phyloP scores from a whole-genome alignment of 2,329 filamentous ascomycete genomes.

The Arthrocladium fulminans region DNA sequence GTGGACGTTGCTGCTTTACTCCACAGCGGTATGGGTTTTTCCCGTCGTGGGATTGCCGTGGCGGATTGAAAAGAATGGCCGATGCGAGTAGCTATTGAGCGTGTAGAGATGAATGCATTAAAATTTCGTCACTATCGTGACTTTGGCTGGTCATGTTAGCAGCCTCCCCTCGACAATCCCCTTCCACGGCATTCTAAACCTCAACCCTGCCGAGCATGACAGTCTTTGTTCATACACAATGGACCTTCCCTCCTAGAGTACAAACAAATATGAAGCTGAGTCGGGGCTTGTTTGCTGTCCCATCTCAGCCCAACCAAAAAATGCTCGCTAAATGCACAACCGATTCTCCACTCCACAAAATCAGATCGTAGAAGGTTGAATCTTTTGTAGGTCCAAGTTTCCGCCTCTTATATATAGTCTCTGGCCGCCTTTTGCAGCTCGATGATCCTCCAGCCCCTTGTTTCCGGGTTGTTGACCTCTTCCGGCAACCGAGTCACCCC shows the following conservation, averaged over 20 bases:
- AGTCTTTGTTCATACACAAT: conserved; percentile 5
- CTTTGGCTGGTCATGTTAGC: conserved; percentile 22
- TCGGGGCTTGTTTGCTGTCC: neutral
- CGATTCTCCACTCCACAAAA: neutral
- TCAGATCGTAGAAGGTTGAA: neutral
- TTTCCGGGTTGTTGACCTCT: conserved; percentile 95
- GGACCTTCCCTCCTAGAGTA: conserved; percentile 1
- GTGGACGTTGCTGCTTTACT: too few relatives aligned
- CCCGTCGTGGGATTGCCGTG: too few relatives aligned
- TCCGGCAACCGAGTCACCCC: conserved; percentile 89
- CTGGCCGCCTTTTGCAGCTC: conserved; percentile 97
- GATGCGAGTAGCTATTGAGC: too few relatives aligned
- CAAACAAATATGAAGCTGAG: conserved; percentile 2
- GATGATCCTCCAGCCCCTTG: conserved; percentile 91
- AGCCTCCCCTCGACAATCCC: conserved; percentile 11
- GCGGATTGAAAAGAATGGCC: too few relatives aligned
- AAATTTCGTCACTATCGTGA: neutral
- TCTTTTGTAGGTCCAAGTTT: neutral
- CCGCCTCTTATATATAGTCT: conserved; percentile 55
- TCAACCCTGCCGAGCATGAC: neutral
- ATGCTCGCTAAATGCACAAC: conserved; percentile 18
- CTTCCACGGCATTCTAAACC: neutral
- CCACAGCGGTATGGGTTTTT: too few relatives aligned
- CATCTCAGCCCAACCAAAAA: neutral
- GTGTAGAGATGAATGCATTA: conserved; percentile 17